Percentiles rank a stretch among this genome's conserved stretches.
phyloP scores from a whole-genome alignment of 1,284 basidiomycete genomes.

The Tilletia indica region DNA sequence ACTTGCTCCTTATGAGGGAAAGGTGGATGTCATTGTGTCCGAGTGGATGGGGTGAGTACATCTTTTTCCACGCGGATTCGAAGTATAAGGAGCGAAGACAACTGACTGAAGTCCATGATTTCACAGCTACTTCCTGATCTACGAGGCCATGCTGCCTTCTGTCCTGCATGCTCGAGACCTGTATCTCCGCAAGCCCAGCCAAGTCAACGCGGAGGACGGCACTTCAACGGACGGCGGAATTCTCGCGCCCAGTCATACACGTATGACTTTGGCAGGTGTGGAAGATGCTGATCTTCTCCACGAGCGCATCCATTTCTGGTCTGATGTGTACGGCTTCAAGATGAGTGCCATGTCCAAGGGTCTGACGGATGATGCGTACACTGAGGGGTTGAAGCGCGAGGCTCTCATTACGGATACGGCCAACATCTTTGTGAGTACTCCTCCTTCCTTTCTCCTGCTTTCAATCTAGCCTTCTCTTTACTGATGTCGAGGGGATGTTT shows the following conservation, averaged over 20 bases:
- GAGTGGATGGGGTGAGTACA: constrained; percentile 78
- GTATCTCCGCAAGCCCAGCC: constrained; percentile 64
- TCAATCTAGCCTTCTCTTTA: no score
- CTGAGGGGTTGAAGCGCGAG: constrained; percentile 37
- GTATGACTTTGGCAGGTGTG: constrained; percentile 78
- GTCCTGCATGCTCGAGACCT: constrained; percentile 82
- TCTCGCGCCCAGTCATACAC: constrained; percentile 88
- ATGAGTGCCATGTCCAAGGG: constrained; percentile 50
- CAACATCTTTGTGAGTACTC: constrained; percentile 32
- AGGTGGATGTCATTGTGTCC: constrained; percentile 89
- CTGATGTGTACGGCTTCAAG: constrained; percentile 74
- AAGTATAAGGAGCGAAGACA: no score
- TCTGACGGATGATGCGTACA: constrained; percentile 47
- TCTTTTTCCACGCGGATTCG: no score
- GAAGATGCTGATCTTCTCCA: constrained; percentile 73
- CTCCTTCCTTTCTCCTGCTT: neutral
- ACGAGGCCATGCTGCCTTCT: constrained; percentile 96
- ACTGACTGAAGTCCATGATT: no score
- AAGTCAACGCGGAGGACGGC: neutral
- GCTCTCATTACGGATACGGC: constrained; percentile 36
- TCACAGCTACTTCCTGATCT: constrained; percentile 61
- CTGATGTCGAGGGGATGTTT: neutral
- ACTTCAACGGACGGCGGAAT: constrained; percentile 62
- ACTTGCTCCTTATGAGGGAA: constrained; percentile 65
- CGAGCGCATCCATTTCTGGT: constrained; percentile 84